A percentile compares a stretch with the other conserved stretches of the same genome.
Evolutionary conservation across 768 basidiomycete species (phyloP).

Genomic region (Mrakia gelida): DNA sequence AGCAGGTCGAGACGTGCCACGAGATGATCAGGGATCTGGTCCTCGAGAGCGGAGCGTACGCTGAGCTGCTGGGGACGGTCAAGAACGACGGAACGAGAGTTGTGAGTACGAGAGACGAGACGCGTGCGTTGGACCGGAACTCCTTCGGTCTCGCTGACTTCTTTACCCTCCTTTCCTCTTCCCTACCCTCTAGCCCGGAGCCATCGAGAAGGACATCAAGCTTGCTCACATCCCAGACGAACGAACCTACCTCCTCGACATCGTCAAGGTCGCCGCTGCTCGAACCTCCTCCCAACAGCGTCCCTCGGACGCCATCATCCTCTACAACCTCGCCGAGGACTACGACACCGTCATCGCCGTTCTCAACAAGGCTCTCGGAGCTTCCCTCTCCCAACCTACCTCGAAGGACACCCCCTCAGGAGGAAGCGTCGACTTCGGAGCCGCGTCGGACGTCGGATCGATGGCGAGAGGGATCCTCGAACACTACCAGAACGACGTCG

Average conservation of each 20-base stretch:
- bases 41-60: slow-evolving; percentile 57
- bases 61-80: slow-evolving; percentile 90
- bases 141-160: not conserved
- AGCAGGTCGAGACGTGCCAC: slow-evolving; percentile 63
- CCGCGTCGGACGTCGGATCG: slow-evolving; percentile 48
- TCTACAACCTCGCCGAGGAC: slow-evolving; percentile 91
- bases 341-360: slow-evolving; percentile 81
- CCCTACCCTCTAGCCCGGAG: slow-evolving; percentile 59
- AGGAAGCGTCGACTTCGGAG: slow-evolving; percentile 71
- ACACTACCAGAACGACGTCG: slow-evolving; percentile 65
- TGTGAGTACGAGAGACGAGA: slow-evolving; percentile 50
- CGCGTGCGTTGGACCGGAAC: not conserved
- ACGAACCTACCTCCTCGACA: slow-evolving; percentile 69
- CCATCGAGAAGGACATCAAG: slow-evolving; percentile 75
- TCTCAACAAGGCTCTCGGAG: slow-evolving; percentile 80
- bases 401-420: slow-evolving; percentile 32
- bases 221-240: slow-evolving; percentile 66
- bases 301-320: slow-evolving; percentile 81
- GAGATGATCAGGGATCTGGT: slow-evolving; percentile 48
- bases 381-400: slow-evolving; percentile 61
- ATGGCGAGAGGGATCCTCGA: slow-evolving; percentile 57
- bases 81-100: slow-evolving; percentile 80
- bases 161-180: not conserved
- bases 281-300: slow-evolving; percentile 79
- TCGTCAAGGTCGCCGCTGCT: slow-evolving; percentile 76